Evolutionary conservation across 768 basidiomycete genomes (phyloP), one percentile per base, ranked within the genome.

Genomic region (Tylopilus plumbeoviolaceoides): DNA sequence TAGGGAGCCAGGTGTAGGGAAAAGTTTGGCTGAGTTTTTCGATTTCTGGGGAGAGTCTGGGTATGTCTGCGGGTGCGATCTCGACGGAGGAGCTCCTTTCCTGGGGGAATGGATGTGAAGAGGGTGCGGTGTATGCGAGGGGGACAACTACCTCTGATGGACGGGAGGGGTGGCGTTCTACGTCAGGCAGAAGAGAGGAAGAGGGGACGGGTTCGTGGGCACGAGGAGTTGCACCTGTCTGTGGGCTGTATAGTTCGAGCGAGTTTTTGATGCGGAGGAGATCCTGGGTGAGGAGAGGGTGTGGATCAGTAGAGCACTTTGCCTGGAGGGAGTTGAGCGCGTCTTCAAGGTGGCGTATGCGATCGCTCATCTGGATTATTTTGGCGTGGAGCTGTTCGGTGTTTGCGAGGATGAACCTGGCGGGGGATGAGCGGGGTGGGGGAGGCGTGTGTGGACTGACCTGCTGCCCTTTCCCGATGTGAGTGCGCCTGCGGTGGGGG

Each of bases 1-100:
- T 80, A 18, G 82, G 76, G 14, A 78, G 72, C 81, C 83, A 85
- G 0, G 84, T 83, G 47, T 85, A 85, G 1, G 86, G 86, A 58
- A 87, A 89, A 0, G 82, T 79, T 47, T 81, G 74, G 60, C 83
- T 84, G 47, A 89, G 75, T 58, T 80, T 69, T 28, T 70, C 69
- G 50, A 70, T 69, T 36, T 71, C 70, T 14, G 68, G 68, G 12
- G 61, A 67, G 40, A 69, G 60, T 47, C 55, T 51, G 1, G 59
- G 60, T 0, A 50, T 8, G 38, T 65, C 69, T 0, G 59, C 2
- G 21, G 43, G 39, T 0, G 47, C 31, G 59, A 64, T 56, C 44
- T 70, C 67, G 31, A 27, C 57, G 20, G 67, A 65, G 0, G 67
- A 58, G 49, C 58, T 36, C 15, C 60, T 55, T 30, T 67, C 69